Percentiles rank a stretch among this genome's conserved stretches.
phyloP scores from a whole-genome alignment of 805 yeast species.

The Ogataea ganodermae region DNA sequence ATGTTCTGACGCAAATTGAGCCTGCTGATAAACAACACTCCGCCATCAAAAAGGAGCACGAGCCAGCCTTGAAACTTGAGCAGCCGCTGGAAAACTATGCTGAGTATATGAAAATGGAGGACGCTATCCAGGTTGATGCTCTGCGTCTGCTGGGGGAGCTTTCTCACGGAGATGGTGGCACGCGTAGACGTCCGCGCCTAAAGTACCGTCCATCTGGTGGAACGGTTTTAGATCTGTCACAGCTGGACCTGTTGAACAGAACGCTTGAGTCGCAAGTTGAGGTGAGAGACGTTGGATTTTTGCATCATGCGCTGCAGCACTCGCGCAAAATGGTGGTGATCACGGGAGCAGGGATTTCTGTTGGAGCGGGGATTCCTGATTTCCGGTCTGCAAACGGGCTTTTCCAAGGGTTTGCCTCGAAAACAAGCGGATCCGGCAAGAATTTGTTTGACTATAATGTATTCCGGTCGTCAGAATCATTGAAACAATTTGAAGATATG shows the following conservation, averaged over 20 bases:
- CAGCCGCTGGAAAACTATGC: background rate
- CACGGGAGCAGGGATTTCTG: conserved; percentile 91
- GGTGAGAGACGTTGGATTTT: conserved; percentile 46
- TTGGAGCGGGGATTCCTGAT: conserved; percentile 84
- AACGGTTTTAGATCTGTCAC: conserved; percentile 42
- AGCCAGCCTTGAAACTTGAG: background rate
- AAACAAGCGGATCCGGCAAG: conserved; percentile 47
- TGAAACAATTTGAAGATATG: conserved; percentile 71
- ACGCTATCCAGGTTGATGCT: conserved; percentile 7
- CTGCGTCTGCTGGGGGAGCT: background rate
- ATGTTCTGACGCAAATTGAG: no score
- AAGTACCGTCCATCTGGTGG: conserved; percentile 49
- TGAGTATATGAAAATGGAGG: background rate
- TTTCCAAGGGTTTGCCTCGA: conserved; percentile 53
- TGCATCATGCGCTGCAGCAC: conserved; percentile 53
- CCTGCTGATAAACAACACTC: no score
- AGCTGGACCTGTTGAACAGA: conserved; percentile 24
- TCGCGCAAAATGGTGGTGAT: conserved; percentile 63
- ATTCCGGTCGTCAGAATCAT: conserved; percentile 62
- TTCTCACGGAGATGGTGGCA: background rate
- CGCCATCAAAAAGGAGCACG: conserved; percentile 1
- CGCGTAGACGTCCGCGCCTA: conserved; percentile 45
- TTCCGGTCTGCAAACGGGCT: conserved; percentile 77
- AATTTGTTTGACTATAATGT: conserved; percentile 78
- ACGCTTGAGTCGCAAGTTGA: conserved; percentile 39